Conservation (phyloP, 495 filamentous ascomycete species). For the Trichoderma parareesei region DNA sequence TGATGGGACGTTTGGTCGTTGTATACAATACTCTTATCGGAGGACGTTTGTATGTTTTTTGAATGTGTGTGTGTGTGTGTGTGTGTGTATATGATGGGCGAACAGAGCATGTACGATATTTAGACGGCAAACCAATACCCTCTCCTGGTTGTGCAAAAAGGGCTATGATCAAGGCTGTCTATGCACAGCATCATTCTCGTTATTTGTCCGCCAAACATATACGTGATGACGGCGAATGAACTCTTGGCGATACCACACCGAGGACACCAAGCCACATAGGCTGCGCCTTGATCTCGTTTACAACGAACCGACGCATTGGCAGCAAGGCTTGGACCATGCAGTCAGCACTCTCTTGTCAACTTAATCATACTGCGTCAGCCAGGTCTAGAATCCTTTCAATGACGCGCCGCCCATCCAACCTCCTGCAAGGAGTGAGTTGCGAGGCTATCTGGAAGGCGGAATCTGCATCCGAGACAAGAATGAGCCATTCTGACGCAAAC, state of each 20-base stretch:
- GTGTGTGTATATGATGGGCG: not conserved
- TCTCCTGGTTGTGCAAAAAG: not conserved
- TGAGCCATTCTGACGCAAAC: not conserved
- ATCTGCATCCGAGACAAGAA: not conserved
- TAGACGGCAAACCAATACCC: not conserved
- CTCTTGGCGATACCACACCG: not conserved
- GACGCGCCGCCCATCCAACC: not conserved
- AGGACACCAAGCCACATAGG: not conserved
- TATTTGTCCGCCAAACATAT: not conserved
- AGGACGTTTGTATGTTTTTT: not conserved
- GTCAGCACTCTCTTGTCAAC: not conserved
- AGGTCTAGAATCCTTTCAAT: not conserved
- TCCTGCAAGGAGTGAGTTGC: not conserved
- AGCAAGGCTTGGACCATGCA: not conserved
- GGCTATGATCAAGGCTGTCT: not conserved
- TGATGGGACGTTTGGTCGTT: not conserved
- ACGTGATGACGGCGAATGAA: not conserved
- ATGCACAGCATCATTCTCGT: not conserved
- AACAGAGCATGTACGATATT: not conserved
- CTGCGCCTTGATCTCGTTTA: not conserved
- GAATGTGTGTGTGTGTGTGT: too few species aligned
- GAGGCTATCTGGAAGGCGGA: too few species aligned
- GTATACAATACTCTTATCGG: not conserved
- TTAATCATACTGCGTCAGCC: not conserved
- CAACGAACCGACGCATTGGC: not conserved